These are phyloP conservation scores for Fusarium sp. DNA, from an alignment of 2,329 filamentous ascomycete species.

Conservation along the genomic window DNA sequence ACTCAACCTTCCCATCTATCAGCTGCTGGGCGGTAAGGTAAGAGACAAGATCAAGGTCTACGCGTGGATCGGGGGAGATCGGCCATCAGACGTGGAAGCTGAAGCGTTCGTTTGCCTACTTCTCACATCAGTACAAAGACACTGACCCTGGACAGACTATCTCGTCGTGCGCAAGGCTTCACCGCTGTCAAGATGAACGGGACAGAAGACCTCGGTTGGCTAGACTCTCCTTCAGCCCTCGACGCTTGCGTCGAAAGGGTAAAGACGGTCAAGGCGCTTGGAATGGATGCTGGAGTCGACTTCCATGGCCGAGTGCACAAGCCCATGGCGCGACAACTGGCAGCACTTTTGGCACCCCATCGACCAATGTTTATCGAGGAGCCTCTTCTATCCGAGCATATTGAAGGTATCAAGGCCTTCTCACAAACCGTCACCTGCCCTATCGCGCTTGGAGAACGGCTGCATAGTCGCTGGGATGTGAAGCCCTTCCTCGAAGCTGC, in stretches of 20 bases:
- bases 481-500: constrained; percentile 77
- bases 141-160: constrained; percentile 53
- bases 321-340: constrained; percentile 85
- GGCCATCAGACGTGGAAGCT: constrained; percentile 73
- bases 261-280: constrained; percentile 74
- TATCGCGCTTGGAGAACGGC: constrained; percentile 78
- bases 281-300: constrained; percentile 80
- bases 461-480: constrained; percentile 80
- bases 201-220: constrained; percentile 80
- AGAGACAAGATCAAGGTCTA: constrained; percentile 78
- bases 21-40: constrained; percentile 80
- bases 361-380: constrained; percentile 82
- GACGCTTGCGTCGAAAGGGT: constrained; percentile 75
- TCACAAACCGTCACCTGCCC: constrained; percentile 60
- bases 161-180: constrained; percentile 71
- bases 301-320: constrained; percentile 84
- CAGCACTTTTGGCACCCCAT: constrained; percentile 73
- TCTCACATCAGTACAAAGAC: fast-evolving
- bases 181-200: constrained; percentile 83
- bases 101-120: constrained; percentile 63
- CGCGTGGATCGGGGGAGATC: constrained; percentile 82
- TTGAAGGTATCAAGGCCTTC: constrained; percentile 66
- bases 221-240: constrained; percentile 76
- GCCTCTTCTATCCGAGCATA: constrained; percentile 76
- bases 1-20: constrained; percentile 75